Evolutionary conservation across 257 asterid species (phyloP).

Genomic region (Apocynum venetum): DNA sequence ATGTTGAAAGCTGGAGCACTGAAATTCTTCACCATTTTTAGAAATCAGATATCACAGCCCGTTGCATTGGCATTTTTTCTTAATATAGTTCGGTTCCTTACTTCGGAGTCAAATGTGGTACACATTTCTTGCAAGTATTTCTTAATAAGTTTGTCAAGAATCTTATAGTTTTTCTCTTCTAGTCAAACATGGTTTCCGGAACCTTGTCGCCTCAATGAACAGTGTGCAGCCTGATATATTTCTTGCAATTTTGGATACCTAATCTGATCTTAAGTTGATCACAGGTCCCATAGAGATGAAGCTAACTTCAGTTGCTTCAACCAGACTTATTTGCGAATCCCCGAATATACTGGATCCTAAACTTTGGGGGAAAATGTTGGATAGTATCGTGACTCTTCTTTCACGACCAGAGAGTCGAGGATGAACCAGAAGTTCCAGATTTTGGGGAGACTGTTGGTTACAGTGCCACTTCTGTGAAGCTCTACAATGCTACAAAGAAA

Average conservation of each 20-base stretch:
- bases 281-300: slow-evolving; percentile 74
- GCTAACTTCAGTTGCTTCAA: slow-evolving; percentile 77
- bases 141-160: slow-evolving; percentile 77
- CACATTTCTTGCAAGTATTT: too few relatives aligned
- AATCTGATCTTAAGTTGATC: slow-evolving; percentile 65
- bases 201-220: slow-evolving; percentile 67
- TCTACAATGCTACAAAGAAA: slow-evolving; percentile 79
- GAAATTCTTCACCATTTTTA: slow-evolving; percentile 85
- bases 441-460: slow-evolving; percentile 77
- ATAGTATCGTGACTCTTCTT: slow-evolving; percentile 83
- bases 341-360: slow-evolving; percentile 52
- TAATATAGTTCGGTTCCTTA: slow-evolving; percentile 69
- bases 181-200: slow-evolving; percentile 68
- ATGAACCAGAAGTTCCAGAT: slow-evolving; percentile 82
- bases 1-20: slow-evolving; percentile 89
- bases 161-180: slow-evolving; percentile 69
- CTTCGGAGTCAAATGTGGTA: slow-evolving; percentile 74
- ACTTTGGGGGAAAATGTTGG: slow-evolving; percentile 84
- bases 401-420: slow-evolving; percentile 75
- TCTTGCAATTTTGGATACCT: slow-evolving; percentile 71
- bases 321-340: slow-evolving; percentile 69
- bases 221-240: slow-evolving; percentile 67
- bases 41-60: slow-evolving; percentile 68
- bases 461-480: slow-evolving; percentile 64
- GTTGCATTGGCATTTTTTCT: slow-evolving; percentile 68